Evolutionary conservation across 306 rosid species (phyloP).

Genomic region (Casuarina cunninghamiana): DNA sequence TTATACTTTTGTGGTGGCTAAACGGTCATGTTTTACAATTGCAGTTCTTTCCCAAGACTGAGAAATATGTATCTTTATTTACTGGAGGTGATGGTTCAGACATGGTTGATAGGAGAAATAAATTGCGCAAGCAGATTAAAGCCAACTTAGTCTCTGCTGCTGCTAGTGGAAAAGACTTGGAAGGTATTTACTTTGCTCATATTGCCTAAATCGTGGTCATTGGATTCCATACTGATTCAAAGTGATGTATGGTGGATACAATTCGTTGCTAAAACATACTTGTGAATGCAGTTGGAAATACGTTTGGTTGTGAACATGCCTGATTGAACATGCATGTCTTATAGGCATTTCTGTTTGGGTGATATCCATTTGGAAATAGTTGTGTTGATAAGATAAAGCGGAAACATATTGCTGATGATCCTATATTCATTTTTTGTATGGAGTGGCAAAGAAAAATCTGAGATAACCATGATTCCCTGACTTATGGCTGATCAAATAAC

Average conservation of each 20-base stretch:
- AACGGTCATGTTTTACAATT: conserved; percentile 24
- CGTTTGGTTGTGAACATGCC: background rate
- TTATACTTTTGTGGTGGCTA: conserved; percentile 15
- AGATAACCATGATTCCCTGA: background rate
- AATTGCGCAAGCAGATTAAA: conserved; percentile 80
- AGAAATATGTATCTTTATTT: conserved; percentile 85
- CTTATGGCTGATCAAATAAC: too few relatives aligned
- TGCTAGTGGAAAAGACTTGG: conserved; percentile 92
- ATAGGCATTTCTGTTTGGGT: background rate
- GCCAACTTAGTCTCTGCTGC: conserved; percentile 78
- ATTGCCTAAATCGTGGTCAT: background rate
- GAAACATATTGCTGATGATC: background rate
- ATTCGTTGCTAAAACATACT: background rate
- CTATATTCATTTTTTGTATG: background rate
- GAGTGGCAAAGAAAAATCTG: background rate
- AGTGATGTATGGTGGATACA: background rate
- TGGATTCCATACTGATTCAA: background rate
- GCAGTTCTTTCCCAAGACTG: conserved; percentile 98
- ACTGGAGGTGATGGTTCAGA: conserved; percentile 67
- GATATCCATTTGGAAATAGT: background rate
- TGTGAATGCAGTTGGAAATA: background rate
- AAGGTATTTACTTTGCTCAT: conserved; percentile 50
- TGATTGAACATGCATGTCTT: background rate
- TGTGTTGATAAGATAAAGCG: background rate
- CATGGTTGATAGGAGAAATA: conserved; percentile 67